These are phyloP conservation scores for Rosa multiflora DNA, from an alignment of 306 rosid genomes.

Conservation along the genomic window DNA sequence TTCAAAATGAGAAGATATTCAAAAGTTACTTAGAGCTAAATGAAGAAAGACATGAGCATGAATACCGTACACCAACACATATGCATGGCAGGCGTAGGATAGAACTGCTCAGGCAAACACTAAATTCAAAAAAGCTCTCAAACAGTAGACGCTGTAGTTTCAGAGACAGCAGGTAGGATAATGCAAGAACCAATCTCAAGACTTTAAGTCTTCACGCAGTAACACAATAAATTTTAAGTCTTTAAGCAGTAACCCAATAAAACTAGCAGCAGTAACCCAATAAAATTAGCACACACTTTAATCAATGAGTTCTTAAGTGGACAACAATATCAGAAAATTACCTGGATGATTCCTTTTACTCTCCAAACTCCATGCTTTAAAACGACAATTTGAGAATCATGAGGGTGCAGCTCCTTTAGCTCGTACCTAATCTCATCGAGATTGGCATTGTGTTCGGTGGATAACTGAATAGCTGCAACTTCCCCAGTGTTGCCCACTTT, in stretches of 20 bases:
- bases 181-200: neutral
- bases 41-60: neutral
- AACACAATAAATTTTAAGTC: neutral
- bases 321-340: conserved; percentile 22
- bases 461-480: conserved; percentile 76
- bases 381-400: conserved; percentile 81
- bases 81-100: neutral
- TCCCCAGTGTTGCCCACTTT: conserved; percentile 82
- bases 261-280: too few relatives aligned
- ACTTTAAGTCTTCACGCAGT: neutral
- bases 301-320: neutral
- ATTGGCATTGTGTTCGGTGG: conserved; percentile 86
- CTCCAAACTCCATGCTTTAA: conserved; percentile 91
- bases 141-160: neutral
- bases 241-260: neutral
- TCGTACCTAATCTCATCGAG: conserved; percentile 69
- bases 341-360: conserved; percentile 97
- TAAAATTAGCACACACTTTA: neutral
- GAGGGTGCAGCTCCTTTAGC: conserved; percentile 64
- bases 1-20: neutral
- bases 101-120: neutral
- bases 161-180: neutral
- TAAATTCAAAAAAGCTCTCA: neutral
- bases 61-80: neutral
- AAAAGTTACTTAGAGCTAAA: neutral